Evolutionary conservation across 2,329 filamentous ascomycete genomes (phyloP).

Genomic region (Fusarium sp.): DNA sequence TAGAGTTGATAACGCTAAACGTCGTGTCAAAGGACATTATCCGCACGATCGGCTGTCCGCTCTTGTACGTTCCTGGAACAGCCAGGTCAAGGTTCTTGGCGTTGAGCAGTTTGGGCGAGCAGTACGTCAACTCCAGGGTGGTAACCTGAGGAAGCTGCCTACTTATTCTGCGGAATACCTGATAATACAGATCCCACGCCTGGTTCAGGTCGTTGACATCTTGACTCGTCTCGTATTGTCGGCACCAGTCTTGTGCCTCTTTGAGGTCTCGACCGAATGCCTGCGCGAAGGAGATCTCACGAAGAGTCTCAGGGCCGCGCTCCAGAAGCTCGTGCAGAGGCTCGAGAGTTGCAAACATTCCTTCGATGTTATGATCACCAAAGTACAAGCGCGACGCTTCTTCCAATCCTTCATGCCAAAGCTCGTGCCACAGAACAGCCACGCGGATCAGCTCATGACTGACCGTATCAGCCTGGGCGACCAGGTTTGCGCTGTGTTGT

Average conservation of each 20-base stretch:
- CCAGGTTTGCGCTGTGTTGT: slow-evolving; percentile 90
- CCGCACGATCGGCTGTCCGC: slow-evolving; percentile 81
- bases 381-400: slow-evolving; percentile 98
- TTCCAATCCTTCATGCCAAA: slow-evolving; percentile 98
- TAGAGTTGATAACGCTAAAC: slow-evolving; percentile 93
- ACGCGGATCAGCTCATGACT: slow-evolving; percentile 98
- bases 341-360: slow-evolving; percentile 93
- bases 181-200: slow-evolving; percentile 99
- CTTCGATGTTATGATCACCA: slow-evolving; percentile 96
- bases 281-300: slow-evolving; percentile 97
- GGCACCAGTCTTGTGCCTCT: slow-evolving; percentile 96
- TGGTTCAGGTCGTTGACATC: slow-evolving; percentile 97
- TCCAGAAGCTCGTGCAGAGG: slow-evolving; percentile 94
- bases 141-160: slow-evolving; percentile 94
- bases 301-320: slow-evolving; percentile 89
- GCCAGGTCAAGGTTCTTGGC: slow-evolving; percentile 90
- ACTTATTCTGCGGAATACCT: slow-evolving; percentile 96
- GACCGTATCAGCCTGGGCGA: slow-evolving; percentile 95
- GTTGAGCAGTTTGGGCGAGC: slow-evolving; percentile 91
- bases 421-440: slow-evolving; percentile 97
- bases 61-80: slow-evolving; percentile 95
- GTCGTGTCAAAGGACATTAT: slow-evolving; percentile 93
- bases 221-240: slow-evolving; percentile 88
- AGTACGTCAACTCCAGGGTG: slow-evolving; percentile 93
- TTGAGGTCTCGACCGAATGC: slow-evolving; percentile 96